Conservation (phyloP, 352 stramenopile genomes). For the Halophytophthora polymorphica region DNA sequence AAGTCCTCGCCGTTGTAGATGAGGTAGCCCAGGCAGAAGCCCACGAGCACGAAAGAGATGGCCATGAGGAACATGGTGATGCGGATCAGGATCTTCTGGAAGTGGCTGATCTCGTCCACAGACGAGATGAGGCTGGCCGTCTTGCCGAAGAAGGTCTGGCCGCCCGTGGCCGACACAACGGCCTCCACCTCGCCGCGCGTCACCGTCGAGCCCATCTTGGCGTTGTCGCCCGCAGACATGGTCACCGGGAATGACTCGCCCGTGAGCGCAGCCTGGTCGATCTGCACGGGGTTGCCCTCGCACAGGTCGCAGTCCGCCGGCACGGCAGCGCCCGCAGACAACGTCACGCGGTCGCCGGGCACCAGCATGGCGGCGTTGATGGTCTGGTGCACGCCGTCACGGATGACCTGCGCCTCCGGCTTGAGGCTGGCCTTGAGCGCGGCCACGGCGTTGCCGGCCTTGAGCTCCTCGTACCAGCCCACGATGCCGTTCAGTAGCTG, state of each 20-base stretch:
- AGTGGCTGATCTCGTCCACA: slow-evolving; percentile 77
- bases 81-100: slow-evolving; percentile 90
- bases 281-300: slow-evolving; percentile 79
- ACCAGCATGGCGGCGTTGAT: slow-evolving; percentile 91
- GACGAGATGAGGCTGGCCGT: slow-evolving; percentile 72
- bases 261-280: slow-evolving; percentile 92
- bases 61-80: slow-evolving; percentile 91
- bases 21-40: slow-evolving; percentile 85
- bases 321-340: slow-evolving; percentile 88
- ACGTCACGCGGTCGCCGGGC: slow-evolving; percentile 91
- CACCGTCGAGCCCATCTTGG: slow-evolving; percentile 87
- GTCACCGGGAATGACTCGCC: slow-evolving; percentile 94
- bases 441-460: slow-evolving; percentile 78
- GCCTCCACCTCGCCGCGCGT: slow-evolving; percentile 90
- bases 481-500: slow-evolving; percentile 68
- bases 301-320: slow-evolving; percentile 90
- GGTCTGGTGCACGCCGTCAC: slow-evolving; percentile 85
- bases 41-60: slow-evolving; percentile 84
- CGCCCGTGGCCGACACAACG: slow-evolving; percentile 87
- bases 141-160: slow-evolving; percentile 92
- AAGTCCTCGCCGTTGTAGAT: slow-evolving; percentile 79
- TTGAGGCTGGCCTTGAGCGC: slow-evolving; percentile 88
- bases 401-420: slow-evolving; percentile 82
- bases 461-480: slow-evolving; percentile 78
- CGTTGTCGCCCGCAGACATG: slow-evolving; percentile 70